A percentile compares a stretch with the other conserved stretches of the same genome.
phyloP scores from a whole-genome alignment of 179 eudicot genomes.

The Drosera spatulata region DNA sequence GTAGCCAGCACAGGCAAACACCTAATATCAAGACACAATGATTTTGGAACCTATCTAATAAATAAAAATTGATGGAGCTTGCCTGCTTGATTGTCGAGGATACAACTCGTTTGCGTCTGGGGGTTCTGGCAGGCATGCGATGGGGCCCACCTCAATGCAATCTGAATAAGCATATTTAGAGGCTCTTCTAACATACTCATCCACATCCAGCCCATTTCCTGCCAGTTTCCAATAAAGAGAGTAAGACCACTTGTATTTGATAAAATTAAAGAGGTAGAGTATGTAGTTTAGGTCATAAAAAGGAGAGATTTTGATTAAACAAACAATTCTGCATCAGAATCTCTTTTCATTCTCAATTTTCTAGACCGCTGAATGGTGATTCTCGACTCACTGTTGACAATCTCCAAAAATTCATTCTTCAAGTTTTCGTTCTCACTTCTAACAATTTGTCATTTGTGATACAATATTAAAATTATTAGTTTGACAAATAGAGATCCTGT shows the following conservation, averaged over 20 bases:
- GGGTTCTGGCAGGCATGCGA: constrained; percentile 88
- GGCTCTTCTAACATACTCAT: constrained; percentile 94
- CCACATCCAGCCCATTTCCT: constrained; percentile 97
- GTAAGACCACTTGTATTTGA: background rate
- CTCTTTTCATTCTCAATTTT: no score
- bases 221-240: constrained; percentile 10
- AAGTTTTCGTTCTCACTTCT: no score
- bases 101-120: constrained; percentile 91
- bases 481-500: no score
- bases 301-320: no score
- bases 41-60: background rate
- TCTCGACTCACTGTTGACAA: no score
- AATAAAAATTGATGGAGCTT: constrained; percentile 20
- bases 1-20: background rate
- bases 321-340: no score
- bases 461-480: no score
- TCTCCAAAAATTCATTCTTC: no score
- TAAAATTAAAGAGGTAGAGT: background rate
- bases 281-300: no score
- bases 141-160: constrained; percentile 90
- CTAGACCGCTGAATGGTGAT: no score
- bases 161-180: constrained; percentile 96
- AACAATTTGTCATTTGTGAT: no score
- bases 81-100: constrained; percentile 90
- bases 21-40: background rate